Evolutionary conservation across 2,329 filamentous ascomycete species (phyloP), one percentile per base, ranked within the genome.

Genomic region (Fusarium sp.): DNA sequence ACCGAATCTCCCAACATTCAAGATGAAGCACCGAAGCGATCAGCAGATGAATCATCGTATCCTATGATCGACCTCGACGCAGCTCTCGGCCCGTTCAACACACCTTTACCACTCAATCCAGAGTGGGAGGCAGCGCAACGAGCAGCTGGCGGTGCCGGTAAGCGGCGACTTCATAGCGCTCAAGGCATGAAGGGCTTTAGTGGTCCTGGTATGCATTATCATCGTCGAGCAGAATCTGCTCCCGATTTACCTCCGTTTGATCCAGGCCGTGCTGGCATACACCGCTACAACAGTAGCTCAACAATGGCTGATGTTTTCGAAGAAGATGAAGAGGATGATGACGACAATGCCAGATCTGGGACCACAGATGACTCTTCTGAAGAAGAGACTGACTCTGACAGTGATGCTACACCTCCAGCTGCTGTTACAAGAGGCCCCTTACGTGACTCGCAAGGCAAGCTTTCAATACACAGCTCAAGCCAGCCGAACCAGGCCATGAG

Each of bases 31-130:
- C 83, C 84, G 78, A 84, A 83, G 48, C 82, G 67, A 24, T 66
- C 73, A 8, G 87, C 90, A 14, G 89, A 91, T 52, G 94, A 97
- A 67, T 81, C 89, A 7, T 88, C 92, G 59, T 94, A 91, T 78
- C 92, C 93, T 13, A 92, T 98, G 81, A 97, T 99, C 72, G 96
- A 99, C 81, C 85, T 99, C 47, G 96, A 99, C 83, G 96, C 95
- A 24, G 96, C 96, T 32, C 87, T 98, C 4, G 95, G 95, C 4
- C 95, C 96, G 0, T 97, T 98, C 82, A 96, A 97, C 78, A 97
- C 95, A 0, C 93, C 93, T 32, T 85, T 91, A 5, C 85, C 85
- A 38, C 86, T 86, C 17, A 91, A 91, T 66, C 85, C 89, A 6
- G 90, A 91, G 68, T 93, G 91, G 87, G 90, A 92, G 70, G 89